These are phyloP conservation scores for Hexamita inflata DNA, from an alignment of 208 protist species.

Conservation along the genomic window DNA sequence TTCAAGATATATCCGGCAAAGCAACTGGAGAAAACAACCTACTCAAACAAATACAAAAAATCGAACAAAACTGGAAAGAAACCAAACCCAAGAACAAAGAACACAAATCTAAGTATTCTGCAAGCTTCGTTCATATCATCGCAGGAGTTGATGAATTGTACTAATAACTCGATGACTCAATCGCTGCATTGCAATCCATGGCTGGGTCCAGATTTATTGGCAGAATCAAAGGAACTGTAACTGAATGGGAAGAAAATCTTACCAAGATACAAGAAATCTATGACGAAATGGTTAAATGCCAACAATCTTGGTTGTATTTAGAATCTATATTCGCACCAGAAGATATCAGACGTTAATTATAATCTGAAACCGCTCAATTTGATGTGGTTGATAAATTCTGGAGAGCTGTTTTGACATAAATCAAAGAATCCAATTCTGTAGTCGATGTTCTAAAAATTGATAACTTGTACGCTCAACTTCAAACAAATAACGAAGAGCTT, in stretches of 20 bases:
- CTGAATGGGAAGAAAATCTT: conserved; percentile 48
- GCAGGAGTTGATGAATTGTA: conserved; percentile 72
- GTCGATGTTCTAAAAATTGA: conserved; percentile 49
- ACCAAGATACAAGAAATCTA: conserved; percentile 47
- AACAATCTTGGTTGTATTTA: conserved; percentile 44
- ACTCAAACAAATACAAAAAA: conserved; percentile 42
- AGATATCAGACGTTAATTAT: conserved; percentile 78
- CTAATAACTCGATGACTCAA: conserved; percentile 54
- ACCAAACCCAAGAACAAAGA: conserved; percentile 38
- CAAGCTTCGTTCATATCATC: conserved; percentile 57
- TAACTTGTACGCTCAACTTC: conserved; percentile 59
- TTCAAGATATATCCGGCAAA: conserved; percentile 68
- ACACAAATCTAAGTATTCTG: conserved; percentile 51
- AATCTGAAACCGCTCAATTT: conserved; percentile 75
- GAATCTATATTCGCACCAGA: conserved; percentile 61
- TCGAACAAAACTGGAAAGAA: conserved; percentile 67
- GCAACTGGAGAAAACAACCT: conserved; percentile 72
- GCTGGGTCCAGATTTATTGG: conserved; percentile 65
- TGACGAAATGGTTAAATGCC: conserved; percentile 48
- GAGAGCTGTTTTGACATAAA: conserved; percentile 62
- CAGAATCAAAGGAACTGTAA: conserved; percentile 48
- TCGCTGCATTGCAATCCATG: conserved; percentile 58
- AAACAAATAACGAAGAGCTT: conserved; percentile 61
- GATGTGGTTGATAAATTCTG: conserved; percentile 66
- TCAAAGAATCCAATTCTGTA: conserved; percentile 62